Base-by-base conservation (phyloP, 2,329 filamentous ascomycete genomes). In the Sporothrix mexicana region DNA sequence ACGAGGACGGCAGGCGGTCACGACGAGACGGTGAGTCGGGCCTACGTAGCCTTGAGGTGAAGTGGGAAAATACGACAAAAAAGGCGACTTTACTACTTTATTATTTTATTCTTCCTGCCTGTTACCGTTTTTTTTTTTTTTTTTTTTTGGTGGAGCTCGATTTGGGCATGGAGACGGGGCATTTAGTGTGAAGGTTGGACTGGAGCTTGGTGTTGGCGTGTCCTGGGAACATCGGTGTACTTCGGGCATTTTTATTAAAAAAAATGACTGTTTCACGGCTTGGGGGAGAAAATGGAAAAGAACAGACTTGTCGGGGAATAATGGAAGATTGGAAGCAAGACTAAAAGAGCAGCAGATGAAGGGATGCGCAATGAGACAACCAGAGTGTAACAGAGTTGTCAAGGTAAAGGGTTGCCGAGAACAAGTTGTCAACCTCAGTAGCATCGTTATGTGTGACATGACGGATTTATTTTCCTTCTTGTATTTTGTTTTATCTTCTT, bases 21-120 rank as follows among this genome's bases (percentile, higher is more conserved):
- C 23, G 47, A 53, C 59, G 73, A 70, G 73, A 71, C 71, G 73
- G 68, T 71, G 68, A 73, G 70, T 59, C 59, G 66, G 59, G 59
- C 69, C 57, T 71, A 64, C 23, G 72, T 67, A 67, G 69, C 15
- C 61, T 66, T 13, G 61, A 47, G 61, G 41, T 30, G 61, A 25
- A 43, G 61, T 43, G 30, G 30, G 17, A 12, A 43, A 23, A 62
- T n/a, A 17, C 41, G 13, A 17, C 10, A 23, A 41, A 25, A 47
- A 17, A 17, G 7, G 15, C 3, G 23, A 4, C 15, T 9, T 7
- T 13, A 9, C 45, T 66, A 10, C 47, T 66, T 36, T 36, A 36
- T 36, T 36, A 17, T 17, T 59, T 59, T 36, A 36, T 25, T 36
- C 7, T 23, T 0, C 3, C 9, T 25, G 7, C 47, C 17, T 20